Evolutionary conservation across 2,329 filamentous ascomycete genomes (phyloP).

Genomic region (Aspergillus jensenii): DNA sequence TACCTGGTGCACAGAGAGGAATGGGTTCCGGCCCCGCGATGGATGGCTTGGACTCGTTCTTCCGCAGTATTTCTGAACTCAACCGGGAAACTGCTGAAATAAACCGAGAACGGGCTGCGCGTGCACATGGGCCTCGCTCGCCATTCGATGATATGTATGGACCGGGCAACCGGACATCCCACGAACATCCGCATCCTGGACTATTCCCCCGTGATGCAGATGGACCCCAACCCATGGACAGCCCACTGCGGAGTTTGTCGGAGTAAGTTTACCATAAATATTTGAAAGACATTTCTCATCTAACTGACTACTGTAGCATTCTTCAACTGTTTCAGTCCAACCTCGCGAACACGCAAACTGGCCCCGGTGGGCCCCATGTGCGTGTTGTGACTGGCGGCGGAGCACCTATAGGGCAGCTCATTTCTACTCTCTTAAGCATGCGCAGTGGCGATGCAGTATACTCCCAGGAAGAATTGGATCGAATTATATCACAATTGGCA

Average conservation of each 20-base stretch:
- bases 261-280: slow-evolving; percentile 40
- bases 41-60: slow-evolving; percentile 45
- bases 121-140: slow-evolving; percentile 8
- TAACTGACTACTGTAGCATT: slow-evolving; percentile 20
- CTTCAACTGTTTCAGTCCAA: slow-evolving; percentile 30
- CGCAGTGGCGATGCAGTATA: slow-evolving; percentile 78
- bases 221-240: slow-evolving; percentile 48
- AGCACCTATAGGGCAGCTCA: slow-evolving; percentile 46
- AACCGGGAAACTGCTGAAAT: slow-evolving; percentile 38
- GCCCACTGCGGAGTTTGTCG: slow-evolving; percentile 48
- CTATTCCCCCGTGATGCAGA: slow-evolving; percentile 54
- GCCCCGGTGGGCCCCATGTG: slow-evolving; percentile 15
- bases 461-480: slow-evolving; percentile 84
- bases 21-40: slow-evolving; percentile 28
- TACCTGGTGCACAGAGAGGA: slow-evolving; percentile 10
- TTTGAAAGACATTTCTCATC: background rate
- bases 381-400: slow-evolving; percentile 22
- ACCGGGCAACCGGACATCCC: slow-evolving; percentile 1
- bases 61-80: slow-evolving; percentile 46
- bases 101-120: slow-evolving; percentile 15
- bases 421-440: slow-evolving; percentile 41
- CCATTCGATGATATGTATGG: slow-evolving; percentile 8
- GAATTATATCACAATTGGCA: slow-evolving; percentile 84
- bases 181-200: slow-evolving; percentile 24
- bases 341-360: slow-evolving; percentile 10